A percentile compares a stretch with the other conserved stretches of the same genome.
Evolutionary conservation across 2,329 filamentous ascomycete species (phyloP).

Genomic region (Xylariomycetidae sp.): DNA sequence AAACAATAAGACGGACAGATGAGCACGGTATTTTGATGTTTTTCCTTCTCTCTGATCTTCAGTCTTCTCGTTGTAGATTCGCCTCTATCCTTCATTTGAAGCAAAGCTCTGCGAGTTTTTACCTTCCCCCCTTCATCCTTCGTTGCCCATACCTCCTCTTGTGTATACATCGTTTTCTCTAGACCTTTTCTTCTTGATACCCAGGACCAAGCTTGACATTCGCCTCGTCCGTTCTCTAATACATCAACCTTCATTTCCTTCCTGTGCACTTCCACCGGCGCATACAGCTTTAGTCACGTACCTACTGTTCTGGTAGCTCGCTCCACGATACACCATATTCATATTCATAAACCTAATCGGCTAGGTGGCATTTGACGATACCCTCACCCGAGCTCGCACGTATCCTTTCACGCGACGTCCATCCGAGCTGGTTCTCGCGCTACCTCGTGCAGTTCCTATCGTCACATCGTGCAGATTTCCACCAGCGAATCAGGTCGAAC

Average conservation of each 20-base stretch:
- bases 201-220: slow-evolving; percentile 6
- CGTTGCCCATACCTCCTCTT: slow-evolving; percentile 17
- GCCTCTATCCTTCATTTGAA: slow-evolving; percentile 23
- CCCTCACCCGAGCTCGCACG: neutral
- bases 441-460: slow-evolving; percentile 12
- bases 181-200: slow-evolving; percentile 12
- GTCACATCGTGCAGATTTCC: too few species aligned
- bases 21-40: slow-evolving; percentile 5
- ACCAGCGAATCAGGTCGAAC: too few species aligned
- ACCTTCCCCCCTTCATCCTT: slow-evolving; percentile 23
- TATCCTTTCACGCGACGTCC: neutral
- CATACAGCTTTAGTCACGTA: too few species aligned
- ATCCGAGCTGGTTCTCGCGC: slow-evolving; percentile 13
- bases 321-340: too few species aligned
- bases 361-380: too few species aligned
- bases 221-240: slow-evolving; percentile 2
- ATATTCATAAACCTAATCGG: too few species aligned
- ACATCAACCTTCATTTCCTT: slow-evolving; percentile 10
- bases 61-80: slow-evolving; percentile 25
- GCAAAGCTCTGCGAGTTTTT: slow-evolving; percentile 48
- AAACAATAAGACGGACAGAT: slow-evolving; percentile 12
- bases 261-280: slow-evolving; percentile 9
- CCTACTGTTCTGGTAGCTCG: too few species aligned
- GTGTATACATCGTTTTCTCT: slow-evolving; percentile 10
- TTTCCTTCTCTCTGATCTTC: slow-evolving; percentile 17